Evolutionary conservation across 2,329 filamentous ascomycete species (phyloP), one percentile per base, ranked within the genome.

Genomic region (Diplocarpon rosae): DNA sequence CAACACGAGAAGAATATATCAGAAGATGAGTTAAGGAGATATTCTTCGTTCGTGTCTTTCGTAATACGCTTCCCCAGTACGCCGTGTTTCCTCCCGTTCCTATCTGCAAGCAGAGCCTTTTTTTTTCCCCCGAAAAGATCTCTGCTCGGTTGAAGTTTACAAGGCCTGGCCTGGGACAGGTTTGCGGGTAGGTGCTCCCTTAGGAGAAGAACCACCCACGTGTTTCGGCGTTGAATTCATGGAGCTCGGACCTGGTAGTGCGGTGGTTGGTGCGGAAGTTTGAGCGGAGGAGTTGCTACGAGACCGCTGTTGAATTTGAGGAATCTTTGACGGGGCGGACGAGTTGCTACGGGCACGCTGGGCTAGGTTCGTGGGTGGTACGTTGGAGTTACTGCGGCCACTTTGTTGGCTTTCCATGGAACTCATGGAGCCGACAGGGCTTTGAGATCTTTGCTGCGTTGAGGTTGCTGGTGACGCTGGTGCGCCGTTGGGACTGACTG

Each of bases 131-230:
- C 28, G 16, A 37, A 16, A 37, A 13, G 30, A 31, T 34, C 42
- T 31, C 35, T 34, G 34, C 31, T 29, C 32, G 47, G 46, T 24
- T 16, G 28, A 37, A 12, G 32, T 47, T 54, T 50, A 61, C 45
- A 60, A 34, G 36, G 59, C 59, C 54, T 61, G 59, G 43, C 59
- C 59, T 13, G 57, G 57, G 43, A 62, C 56, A 15, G 58, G 59
- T 39, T 62, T 62, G 37, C 58, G 48, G 10, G 42, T 48, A 20
- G 55, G 46, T 10, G 52, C 39, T 32, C 39, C 42, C 38, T 36
- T 43, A 28, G 49, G 47, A 24, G 48, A 39, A 38, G 52, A 42
- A 16, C 43, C 46, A 13, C 33, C 14, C 5, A 13, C 32, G 39
- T 36, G 36, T 47, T 50, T 45, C 17, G 39, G 43, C 31, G 29